phyloP scores from a whole-genome alignment of 2,329 filamentous ascomycete species.

The Pezicula neosporulosa region DNA sequence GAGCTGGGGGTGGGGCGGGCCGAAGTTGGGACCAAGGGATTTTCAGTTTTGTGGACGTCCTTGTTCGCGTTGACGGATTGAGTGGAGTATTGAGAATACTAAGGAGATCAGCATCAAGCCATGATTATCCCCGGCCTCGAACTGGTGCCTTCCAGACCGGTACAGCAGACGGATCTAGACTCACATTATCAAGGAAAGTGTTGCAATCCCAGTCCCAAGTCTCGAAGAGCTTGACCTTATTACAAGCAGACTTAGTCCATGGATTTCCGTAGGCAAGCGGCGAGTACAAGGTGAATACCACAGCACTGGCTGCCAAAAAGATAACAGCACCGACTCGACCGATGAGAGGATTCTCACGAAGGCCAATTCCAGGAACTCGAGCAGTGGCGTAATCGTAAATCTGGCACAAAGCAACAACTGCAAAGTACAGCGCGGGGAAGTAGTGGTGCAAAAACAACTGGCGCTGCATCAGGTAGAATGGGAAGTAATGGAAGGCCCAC shows the following conservation, averaged over 20 bases:
- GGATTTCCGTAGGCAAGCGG: constrained; percentile 89
- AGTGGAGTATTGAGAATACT: constrained; percentile 33
- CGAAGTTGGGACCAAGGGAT: constrained; percentile 23
- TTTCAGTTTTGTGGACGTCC: constrained; percentile 25
- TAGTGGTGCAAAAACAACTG: constrained; percentile 99
- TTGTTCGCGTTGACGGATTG: constrained; percentile 18
- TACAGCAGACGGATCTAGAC: constrained; percentile 35
- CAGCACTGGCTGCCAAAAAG: constrained; percentile 71
- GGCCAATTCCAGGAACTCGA: constrained; percentile 64
- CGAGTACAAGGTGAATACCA: constrained; percentile 79
- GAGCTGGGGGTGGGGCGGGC: constrained; percentile 18
- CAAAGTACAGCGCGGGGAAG: constrained; percentile 95
- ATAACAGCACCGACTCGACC: constrained; percentile 70
- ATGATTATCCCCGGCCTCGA: constrained; percentile 9
- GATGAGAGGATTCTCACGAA: constrained; percentile 67
- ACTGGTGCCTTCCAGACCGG: constrained; percentile 20
- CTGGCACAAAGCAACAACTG: constrained; percentile 84
- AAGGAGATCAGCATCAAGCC: constrained; percentile 12
- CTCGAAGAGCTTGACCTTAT: constrained; percentile 78
- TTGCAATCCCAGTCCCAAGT: constrained; percentile 99
- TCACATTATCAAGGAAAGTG: constrained; percentile 82
- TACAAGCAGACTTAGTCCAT: constrained; percentile 89
- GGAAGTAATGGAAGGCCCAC: constrained; percentile 98
- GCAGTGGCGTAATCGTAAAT: constrained; percentile 81
- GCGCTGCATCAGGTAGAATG: constrained; percentile 96